Conservation (phyloP, 169 alveolate species). For the Ichthyophthirius multifiliis region DNA sequence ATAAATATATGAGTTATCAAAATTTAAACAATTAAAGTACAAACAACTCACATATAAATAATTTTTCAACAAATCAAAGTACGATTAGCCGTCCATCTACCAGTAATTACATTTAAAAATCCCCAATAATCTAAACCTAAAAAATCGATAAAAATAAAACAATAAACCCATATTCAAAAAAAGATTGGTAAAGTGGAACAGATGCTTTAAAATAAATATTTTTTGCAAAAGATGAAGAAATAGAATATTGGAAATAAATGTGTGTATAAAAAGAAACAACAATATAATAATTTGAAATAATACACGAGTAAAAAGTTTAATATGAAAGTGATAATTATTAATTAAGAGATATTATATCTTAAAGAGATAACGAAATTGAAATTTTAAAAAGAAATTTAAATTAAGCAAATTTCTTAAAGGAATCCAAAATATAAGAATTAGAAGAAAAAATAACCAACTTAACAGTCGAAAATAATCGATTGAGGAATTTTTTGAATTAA, state of each 20-base stretch:
- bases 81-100: too few species aligned
- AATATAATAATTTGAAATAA: neutral
- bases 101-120: neutral
- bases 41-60: too few species aligned
- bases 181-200: conserved; percentile 4
- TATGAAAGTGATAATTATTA: neutral
- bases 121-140: neutral
- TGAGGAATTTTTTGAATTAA: neutral
- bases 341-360: neutral
- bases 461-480: neutral
- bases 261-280: neutral
- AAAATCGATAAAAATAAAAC: neutral
- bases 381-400: neutral
- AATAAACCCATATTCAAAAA: neutral
- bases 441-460: conserved; percentile 1
- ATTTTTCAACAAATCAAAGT: too few species aligned
- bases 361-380: conserved; percentile 4
- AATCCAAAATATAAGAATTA: neutral
- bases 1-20: too few species aligned
- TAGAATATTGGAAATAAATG: neutral
- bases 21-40: too few species aligned
- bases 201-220: neutral
- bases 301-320: neutral
- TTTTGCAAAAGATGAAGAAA: neutral
- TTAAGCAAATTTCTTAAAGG: neutral